Evolutionary conservation across 2,329 filamentous ascomycete species (phyloP).

Genomic region (Colletotrichum kahawae): DNA sequence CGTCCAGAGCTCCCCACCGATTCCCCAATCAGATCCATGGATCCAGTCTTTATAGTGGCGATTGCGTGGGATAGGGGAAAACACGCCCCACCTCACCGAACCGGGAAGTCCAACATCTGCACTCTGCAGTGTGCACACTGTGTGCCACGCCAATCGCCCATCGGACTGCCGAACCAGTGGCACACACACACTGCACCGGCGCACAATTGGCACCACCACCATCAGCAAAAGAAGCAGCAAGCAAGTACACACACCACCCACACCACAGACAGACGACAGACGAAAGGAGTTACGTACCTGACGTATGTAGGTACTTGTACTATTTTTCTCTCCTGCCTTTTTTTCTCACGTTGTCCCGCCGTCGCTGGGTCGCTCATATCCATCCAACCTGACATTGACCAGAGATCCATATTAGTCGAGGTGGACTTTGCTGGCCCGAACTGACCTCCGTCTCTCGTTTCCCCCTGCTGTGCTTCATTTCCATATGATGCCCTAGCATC

Average conservation of each 20-base stretch:
- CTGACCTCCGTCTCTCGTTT: constrained; percentile 14
- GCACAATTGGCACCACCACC: neutral
- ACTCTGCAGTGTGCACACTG: neutral
- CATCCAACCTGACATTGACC: neutral
- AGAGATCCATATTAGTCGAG: constrained; percentile 19
- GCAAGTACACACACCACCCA: neutral
- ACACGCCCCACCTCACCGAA: neutral
- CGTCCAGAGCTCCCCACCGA: constrained; percentile 9
- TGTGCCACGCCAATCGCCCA: neutral
- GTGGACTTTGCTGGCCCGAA: constrained; percentile 14
- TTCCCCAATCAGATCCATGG: constrained; percentile 18
- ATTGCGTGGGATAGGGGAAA: constrained; percentile 19
- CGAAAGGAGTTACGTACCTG: neutral
- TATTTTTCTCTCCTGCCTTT: constrained; percentile 12
- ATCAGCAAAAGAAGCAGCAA: neutral
- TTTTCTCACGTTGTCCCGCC: constrained; percentile 20
- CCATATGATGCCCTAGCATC: constrained; percentile 21
- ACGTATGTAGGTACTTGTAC: neutral
- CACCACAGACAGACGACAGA: neutral
- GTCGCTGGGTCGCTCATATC: constrained; percentile 20
- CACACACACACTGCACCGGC: neutral
- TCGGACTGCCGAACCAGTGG: constrained; percentile 5
- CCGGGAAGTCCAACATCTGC: neutral
- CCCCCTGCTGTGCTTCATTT: constrained; percentile 15
- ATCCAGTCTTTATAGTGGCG: constrained; percentile 15